A percentile compares a stretch with the other conserved stretches of the same genome.
phyloP scores from a whole-genome alignment of 495 filamentous ascomycete species.

The Penicillium arizonense region DNA sequence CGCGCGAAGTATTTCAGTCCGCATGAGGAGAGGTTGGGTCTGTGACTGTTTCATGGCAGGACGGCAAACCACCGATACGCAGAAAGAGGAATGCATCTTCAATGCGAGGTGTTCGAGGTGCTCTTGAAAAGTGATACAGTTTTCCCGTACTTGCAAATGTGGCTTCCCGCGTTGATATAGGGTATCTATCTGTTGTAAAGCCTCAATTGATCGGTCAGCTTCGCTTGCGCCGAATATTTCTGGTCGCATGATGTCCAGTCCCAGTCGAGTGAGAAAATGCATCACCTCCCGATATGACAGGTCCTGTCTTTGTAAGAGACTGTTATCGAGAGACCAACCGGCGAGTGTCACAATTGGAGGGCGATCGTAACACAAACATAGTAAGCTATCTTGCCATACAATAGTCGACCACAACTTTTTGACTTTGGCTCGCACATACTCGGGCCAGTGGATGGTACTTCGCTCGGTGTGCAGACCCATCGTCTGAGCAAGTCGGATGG shows the following conservation, averaged over 20 bases:
- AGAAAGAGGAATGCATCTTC: conserved; percentile 33
- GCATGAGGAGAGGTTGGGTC: neutral
- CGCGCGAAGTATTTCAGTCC: conserved; percentile 15
- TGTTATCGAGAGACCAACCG: conserved; percentile 20
- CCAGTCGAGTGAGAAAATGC: conserved; percentile 29
- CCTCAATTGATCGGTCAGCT: conserved; percentile 15
- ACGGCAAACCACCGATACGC: conserved; percentile 31
- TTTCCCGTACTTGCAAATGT: conserved; percentile 19
- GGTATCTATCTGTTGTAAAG: conserved; percentile 22
- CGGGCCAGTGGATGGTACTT: conserved; percentile 25
- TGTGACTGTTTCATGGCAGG: conserved; percentile 30
- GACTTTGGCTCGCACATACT: conserved; percentile 22
- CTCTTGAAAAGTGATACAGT: conserved; percentile 32
- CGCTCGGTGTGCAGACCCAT: conserved; percentile 38
- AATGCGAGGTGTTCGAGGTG: conserved; percentile 36
- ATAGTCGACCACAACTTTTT: conserved; percentile 30
- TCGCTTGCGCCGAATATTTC: conserved; percentile 6
- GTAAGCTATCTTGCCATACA: conserved; percentile 38
- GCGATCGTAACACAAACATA: conserved; percentile 37
- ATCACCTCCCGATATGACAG: conserved; percentile 31
- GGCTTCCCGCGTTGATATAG: conserved; percentile 17
- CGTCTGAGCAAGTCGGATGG: conserved; percentile 45
- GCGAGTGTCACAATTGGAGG: conserved; percentile 28
- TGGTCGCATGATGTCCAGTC: conserved; percentile 22
- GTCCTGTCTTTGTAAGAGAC: conserved; percentile 4